Percentiles rank a stretch among this genome's conserved stretches.
These are phyloP conservation scores for Paramyrothecium sp. DNA, from an alignment of 2,329 filamentous ascomycete genomes.

Conservation along the genomic window DNA sequence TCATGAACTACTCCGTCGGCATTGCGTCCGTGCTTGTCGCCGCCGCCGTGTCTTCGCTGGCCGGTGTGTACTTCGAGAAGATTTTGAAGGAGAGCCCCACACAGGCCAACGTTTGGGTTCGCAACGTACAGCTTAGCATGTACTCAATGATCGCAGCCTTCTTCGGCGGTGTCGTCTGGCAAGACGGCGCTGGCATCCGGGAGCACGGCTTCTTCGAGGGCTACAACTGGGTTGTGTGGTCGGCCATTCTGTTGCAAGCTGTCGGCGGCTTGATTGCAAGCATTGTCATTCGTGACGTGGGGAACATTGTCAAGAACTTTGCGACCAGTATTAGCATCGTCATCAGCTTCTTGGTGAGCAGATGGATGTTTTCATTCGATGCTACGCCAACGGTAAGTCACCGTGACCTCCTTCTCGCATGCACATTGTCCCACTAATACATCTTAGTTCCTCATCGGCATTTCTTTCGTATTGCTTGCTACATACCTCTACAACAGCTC, in stretches of 20 bases:
- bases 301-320: constrained; percentile 89
- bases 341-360: constrained; percentile 79
- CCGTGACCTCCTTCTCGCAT: background rate
- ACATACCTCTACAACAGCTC: constrained; percentile 82
- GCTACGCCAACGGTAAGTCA: constrained; percentile 68
- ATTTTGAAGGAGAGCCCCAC: constrained; percentile 81
- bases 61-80: constrained; percentile 87
- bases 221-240: constrained; percentile 91
- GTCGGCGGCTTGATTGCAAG: constrained; percentile 76
- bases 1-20: constrained; percentile 78
- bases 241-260: constrained; percentile 78
- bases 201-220: constrained; percentile 90
- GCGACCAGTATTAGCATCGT: constrained; percentile 91
- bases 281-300: constrained; percentile 37
- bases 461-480: constrained; percentile 72
- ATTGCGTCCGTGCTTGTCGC: constrained; percentile 75
- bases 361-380: constrained; percentile 80
- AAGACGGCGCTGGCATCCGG: constrained; percentile 81
- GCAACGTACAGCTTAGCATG: constrained; percentile 91
- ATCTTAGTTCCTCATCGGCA: constrained; percentile 76
- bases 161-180: constrained; percentile 80
- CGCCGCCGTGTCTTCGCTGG: constrained; percentile 78
- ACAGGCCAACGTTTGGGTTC: constrained; percentile 81
- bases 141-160: constrained; percentile 91
- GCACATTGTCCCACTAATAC: background rate